These are phyloP conservation scores for Ceraceosorus bombacis DNA, from an alignment of 1,284 basidiomycete genomes.

Conservation along the genomic window DNA sequence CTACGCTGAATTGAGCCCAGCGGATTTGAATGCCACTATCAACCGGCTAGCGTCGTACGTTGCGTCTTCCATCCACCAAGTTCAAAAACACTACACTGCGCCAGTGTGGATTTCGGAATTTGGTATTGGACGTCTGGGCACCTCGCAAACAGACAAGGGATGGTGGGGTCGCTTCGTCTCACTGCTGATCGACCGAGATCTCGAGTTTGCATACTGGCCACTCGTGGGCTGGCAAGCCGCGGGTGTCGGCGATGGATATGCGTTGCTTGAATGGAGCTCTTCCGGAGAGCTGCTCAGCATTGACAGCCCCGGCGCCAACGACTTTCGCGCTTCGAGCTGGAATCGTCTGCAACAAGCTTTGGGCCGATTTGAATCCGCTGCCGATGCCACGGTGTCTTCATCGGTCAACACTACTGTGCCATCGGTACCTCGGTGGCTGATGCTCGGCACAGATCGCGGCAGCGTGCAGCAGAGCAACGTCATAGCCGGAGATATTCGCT, in stretches of 20 bases:
- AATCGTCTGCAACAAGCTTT: background rate
- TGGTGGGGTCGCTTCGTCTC: conserved; percentile 14
- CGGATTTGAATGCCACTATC: background rate
- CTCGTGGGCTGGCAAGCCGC: conserved; percentile 14
- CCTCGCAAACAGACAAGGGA: conserved; percentile 1
- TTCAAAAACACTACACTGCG: conserved; percentile 12
- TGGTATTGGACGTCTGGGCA: conserved; percentile 9
- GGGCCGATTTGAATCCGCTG: no score
- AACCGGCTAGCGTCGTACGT: conserved; percentile 11
- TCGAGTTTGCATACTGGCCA: conserved; percentile 17
- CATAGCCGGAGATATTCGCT: background rate
- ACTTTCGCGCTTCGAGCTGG: conserved; percentile 9
- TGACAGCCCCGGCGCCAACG: conserved; percentile 3
- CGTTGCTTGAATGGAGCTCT: conserved; percentile 8
- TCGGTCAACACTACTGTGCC: background rate
- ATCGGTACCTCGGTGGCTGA: conserved; percentile 2
- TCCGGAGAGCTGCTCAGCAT: conserved; percentile 8
- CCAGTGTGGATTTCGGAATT: conserved; percentile 18
- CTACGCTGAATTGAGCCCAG: conserved; percentile 10
- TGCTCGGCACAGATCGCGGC: conserved; percentile 9
- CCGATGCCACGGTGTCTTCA: background rate
- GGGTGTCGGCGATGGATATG: conserved; percentile 12
- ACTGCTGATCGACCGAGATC: conserved; percentile 6
- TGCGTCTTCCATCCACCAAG: background rate
- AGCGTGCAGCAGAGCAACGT: conserved; percentile 10